These are phyloP conservation scores for Micromonas pusilla DNA, from an alignment of 139 green algal genomes.

Conservation along the genomic window DNA sequence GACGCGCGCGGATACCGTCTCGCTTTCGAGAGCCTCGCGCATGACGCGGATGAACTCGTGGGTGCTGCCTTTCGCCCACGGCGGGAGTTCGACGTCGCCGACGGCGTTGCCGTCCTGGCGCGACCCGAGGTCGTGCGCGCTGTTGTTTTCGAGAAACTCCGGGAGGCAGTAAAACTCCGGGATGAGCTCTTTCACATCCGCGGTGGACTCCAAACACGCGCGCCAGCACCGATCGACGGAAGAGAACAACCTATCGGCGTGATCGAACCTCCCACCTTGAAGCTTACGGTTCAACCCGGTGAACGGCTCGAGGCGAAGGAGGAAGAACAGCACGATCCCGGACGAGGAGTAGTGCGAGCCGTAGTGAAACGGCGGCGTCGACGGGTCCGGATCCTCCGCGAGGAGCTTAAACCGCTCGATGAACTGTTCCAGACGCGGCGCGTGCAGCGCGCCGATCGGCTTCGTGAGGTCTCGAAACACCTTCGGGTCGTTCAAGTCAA, in stretches of 20 bases:
- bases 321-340: slow-evolving; percentile 46
- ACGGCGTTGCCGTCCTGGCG: slow-evolving; percentile 47
- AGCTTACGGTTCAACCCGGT: slow-evolving; percentile 35
- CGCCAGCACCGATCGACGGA: slow-evolving; percentile 37
- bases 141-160: slow-evolving; percentile 45
- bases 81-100: slow-evolving; percentile 68
- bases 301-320: slow-evolving; percentile 49
- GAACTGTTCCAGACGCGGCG: slow-evolving; percentile 34
- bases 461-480: slow-evolving; percentile 43
- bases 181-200: slow-evolving; percentile 97
- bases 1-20: slow-evolving; percentile 50
- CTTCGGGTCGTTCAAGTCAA: slow-evolving; percentile 40
- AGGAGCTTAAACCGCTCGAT: slow-evolving; percentile 35
- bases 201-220: neutral
- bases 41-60: slow-evolving; percentile 50
- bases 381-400: slow-evolving; percentile 1
- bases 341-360: slow-evolving; percentile 48
- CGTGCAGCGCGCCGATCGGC: slow-evolving; percentile 43
- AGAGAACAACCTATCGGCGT: slow-evolving; percentile 48
- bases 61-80: slow-evolving; percentile 56
- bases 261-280: slow-evolving; percentile 50
- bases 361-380: slow-evolving; percentile 49
- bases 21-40: slow-evolving; percentile 56
- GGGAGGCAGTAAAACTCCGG: slow-evolving; percentile 86
- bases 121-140: slow-evolving; percentile 28